Evolutionary conservation across 176 grass and related monocot species (phyloP).

Genomic region (Alopecurus myosuroides): DNA sequence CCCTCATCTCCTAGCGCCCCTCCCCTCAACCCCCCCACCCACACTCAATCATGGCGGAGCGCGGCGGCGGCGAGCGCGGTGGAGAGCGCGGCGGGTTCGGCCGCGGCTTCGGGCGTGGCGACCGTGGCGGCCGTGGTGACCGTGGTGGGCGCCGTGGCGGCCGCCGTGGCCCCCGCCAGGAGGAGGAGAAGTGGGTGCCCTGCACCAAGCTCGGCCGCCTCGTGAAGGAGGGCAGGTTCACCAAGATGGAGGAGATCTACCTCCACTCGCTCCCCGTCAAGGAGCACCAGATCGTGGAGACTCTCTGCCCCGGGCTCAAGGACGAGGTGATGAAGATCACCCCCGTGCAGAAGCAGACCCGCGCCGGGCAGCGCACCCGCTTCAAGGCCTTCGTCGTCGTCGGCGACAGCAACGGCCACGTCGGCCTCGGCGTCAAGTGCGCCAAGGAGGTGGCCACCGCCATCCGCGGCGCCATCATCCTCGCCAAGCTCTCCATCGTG

Average conservation of each 20-base stretch:
- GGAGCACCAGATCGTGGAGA: conserved; percentile 84
- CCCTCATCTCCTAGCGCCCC: not conserved
- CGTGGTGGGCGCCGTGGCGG: conserved; percentile 38
- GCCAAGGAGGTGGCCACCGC: conserved; percentile 24
- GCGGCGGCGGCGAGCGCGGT: conserved; percentile 48
- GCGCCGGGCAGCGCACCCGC: conserved; percentile 81
- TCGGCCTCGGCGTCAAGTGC: conserved; percentile 87
- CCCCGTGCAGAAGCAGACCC: conserved; percentile 86
- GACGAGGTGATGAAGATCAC: conserved; percentile 98
- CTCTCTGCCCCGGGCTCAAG: conserved; percentile 54
- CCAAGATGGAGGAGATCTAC: conserved; percentile 73
- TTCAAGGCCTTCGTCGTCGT: conserved; percentile 96
- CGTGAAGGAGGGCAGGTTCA: conserved; percentile 53
- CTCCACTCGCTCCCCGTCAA: conserved; percentile 87
- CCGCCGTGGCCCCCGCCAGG: conserved; percentile 42
- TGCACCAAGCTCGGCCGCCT: conserved; percentile 83
- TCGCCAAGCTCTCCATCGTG: no score
- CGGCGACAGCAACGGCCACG: conserved; percentile 76
- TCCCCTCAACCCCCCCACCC: not conserved
- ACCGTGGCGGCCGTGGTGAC: conserved; percentile 22
- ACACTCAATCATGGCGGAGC: conserved; percentile 40
- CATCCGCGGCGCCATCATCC: no score
- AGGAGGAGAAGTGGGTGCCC: conserved; percentile 95
- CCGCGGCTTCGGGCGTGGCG: conserved; percentile 45
- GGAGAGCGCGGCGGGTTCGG: conserved; percentile 47